Evolutionary conservation across 495 filamentous ascomycete genomes (phyloP), one percentile per base, ranked within the genome.

Genomic region (Podospora pseudocomata): DNA sequence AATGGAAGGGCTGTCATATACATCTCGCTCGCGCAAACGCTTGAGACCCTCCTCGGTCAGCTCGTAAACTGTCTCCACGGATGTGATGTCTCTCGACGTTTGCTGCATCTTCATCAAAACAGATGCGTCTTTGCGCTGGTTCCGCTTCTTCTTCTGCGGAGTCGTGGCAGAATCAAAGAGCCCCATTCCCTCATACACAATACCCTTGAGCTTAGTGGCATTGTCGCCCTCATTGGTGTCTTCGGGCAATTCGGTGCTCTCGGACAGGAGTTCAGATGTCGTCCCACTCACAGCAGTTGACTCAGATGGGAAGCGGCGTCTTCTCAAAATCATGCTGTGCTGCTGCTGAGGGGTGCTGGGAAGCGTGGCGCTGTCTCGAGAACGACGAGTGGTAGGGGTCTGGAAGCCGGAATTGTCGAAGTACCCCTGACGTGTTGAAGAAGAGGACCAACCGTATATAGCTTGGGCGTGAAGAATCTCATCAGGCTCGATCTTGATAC

Each of bases 141-240:
- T 97, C 55, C 93, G 87, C 79, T 86, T 91, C 53, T 90, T 87
- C 73, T 89, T 89, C 82, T 90, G 90, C 60, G 90, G 86, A 64
- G 87, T 82, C 1, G 87, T 92, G 7, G 93, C 93, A 13, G 92
- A 90, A 74, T 97, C 93, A 72, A 96, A 96, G 20, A 94, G 78
- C 64, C 89, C 87, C 93, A 97, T 97, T 9, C 93, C 93, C 4
- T 91, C 91, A 83, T 87, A 96, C 60, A 86, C 75, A 7, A 91
- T 78, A 0, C 93, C 93, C 76, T 96, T 97, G 67, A 97, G 80
- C 73, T 82, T 82, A 63, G 76, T 77, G 65, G 70, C 63, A 28
- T 81, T 78, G 34, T 74, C 77, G 65, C 70, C 63, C 28, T 81
- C 78, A 49, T 74, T 77, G 65, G 77, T 80, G 16, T 73, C 73